Base-by-base conservation (phyloP, 495 filamentous ascomycete species). In the Amphirosellinia nigrospora region DNA sequence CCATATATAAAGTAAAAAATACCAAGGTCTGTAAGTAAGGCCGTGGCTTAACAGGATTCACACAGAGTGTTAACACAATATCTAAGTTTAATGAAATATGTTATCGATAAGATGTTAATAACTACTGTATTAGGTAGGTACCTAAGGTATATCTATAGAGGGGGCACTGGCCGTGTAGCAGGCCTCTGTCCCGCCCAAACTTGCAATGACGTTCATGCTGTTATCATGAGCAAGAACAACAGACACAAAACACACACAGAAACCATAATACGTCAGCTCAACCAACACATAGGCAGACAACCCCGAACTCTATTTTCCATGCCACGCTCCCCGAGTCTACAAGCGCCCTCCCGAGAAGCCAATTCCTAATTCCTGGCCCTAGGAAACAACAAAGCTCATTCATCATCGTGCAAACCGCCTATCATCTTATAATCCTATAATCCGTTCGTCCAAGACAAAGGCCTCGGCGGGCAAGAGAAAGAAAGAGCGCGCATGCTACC, bases 21-120 rank as follows among this genome's bases (percentile, higher is more conserved):
- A 30, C 30, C 26, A 53, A 4, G 28, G 26, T 53, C 3, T 16
- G 13, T 53, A 16, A 28, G 21, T 53, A 6, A 13, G 7, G 6
- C 45, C 48, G 23, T 26, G 28, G 48, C 21, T 16, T 30, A 13
- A 6, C 26, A 53, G 2, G 0, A 16, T 48, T 48, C 5, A 30
- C 6, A 13, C 11, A 2, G 4, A 30, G 50, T 16, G 4, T n/a
- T n/a, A n/a, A n/a, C n/a, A n/a, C n/a, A 30, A 26, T 16, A 53
- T 53, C 50, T 4, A 28, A 53, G 26, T 4, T 26, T n/a, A n/a
- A n/a, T n/a, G n/a, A n/a, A n/a, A n/a, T n/a, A n/a, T n/a, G n/a
- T 10, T 64, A 64, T 64, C 61, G 61, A 64, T 64, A 64, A 64
- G 60, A 45, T 9, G 1, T 48, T 48, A 26, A 53, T 53, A 26